Conservation (phyloP, 768 basidiomycete genomes). For the Tricholoma flavovirens region DNA sequence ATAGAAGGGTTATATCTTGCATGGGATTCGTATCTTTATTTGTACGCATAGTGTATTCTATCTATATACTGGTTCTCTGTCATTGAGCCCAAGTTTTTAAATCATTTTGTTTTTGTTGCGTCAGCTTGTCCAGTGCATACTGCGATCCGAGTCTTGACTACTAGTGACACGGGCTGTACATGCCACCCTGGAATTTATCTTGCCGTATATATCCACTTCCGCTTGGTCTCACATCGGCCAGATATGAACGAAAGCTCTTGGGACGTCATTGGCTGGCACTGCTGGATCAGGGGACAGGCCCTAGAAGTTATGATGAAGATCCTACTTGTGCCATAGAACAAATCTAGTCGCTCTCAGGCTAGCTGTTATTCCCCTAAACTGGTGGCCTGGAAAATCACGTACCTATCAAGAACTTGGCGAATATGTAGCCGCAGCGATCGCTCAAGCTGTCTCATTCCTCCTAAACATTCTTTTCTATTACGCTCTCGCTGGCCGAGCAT, state of each 20-base stretch:
- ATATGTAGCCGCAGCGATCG: slow-evolving; percentile 11
- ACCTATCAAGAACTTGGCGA: background rate
- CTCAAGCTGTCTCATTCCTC: slow-evolving; percentile 15
- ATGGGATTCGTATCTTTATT: slow-evolving; percentile 4
- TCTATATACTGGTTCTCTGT: background rate
- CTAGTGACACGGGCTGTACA: background rate
- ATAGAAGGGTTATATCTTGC: slow-evolving; percentile 1
- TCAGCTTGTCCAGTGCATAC: too few relatives aligned
- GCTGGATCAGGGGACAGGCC: background rate
- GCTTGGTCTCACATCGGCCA: background rate
- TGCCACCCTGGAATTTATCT: background rate
- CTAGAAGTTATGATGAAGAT: background rate
- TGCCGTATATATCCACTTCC: background rate
- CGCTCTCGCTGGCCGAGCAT: slow-evolving; percentile 27
- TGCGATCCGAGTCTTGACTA: background rate
- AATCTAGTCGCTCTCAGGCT: too few relatives aligned
- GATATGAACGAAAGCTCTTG: background rate
- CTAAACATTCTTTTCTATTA: slow-evolving; percentile 13
- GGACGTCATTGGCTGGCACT: background rate
- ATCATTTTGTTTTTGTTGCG: too few relatives aligned
- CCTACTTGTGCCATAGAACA: background rate
- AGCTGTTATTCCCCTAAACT: too few relatives aligned
- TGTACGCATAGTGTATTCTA: slow-evolving; percentile 32
- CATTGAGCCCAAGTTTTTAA: too few relatives aligned
- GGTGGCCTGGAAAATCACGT: background rate